Evolutionary conservation across 768 basidiomycete species (phyloP).

Genomic region (Sutorius australiensis): DNA sequence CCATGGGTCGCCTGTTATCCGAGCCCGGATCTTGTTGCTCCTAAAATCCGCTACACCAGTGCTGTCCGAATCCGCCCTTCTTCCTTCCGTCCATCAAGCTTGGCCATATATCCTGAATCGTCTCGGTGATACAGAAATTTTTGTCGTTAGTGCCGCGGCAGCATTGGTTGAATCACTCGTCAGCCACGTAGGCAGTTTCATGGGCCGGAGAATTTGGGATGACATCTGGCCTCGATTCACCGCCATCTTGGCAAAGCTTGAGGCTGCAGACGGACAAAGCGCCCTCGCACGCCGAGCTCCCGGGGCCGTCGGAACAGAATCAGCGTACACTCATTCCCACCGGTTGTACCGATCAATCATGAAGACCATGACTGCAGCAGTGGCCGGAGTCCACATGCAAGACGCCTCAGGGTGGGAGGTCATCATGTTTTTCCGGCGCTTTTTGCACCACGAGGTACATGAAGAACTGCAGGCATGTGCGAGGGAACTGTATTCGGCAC

Average conservation of each 20-base stretch:
- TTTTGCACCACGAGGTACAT: conserved; percentile 63
- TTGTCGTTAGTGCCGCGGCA: conserved; percentile 76
- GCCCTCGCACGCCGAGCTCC: conserved; percentile 59
- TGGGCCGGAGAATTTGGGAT: conserved; percentile 83
- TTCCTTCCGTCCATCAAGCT: conserved; percentile 81
- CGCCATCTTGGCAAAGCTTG: conserved; percentile 54
- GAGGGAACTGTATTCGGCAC: conserved; percentile 56
- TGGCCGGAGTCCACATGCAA: conserved; percentile 62
- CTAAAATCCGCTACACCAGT: conserved; percentile 73
- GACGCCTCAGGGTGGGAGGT: conserved; percentile 81
- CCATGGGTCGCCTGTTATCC: conserved; percentile 81
- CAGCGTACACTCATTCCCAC: conserved; percentile 78
- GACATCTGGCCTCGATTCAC: conserved; percentile 89
- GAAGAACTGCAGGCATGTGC: conserved; percentile 71
- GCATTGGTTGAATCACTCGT: conserved; percentile 70
- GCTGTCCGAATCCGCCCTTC: conserved; percentile 64
- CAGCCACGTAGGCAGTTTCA: conserved; percentile 73
- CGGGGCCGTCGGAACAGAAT: conserved; percentile 56
- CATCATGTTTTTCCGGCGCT: conserved; percentile 68
- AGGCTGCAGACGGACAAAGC: conserved; percentile 57
- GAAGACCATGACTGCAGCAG: conserved; percentile 65
- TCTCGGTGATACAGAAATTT: conserved; percentile 66
- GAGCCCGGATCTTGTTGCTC: conserved; percentile 75
- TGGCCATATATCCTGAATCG: conserved; percentile 96
- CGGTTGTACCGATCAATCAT: conserved; percentile 75